phyloP scores from a whole-genome alignment of 2,329 filamentous ascomycete species.

The Scytalidium sp. region DNA sequence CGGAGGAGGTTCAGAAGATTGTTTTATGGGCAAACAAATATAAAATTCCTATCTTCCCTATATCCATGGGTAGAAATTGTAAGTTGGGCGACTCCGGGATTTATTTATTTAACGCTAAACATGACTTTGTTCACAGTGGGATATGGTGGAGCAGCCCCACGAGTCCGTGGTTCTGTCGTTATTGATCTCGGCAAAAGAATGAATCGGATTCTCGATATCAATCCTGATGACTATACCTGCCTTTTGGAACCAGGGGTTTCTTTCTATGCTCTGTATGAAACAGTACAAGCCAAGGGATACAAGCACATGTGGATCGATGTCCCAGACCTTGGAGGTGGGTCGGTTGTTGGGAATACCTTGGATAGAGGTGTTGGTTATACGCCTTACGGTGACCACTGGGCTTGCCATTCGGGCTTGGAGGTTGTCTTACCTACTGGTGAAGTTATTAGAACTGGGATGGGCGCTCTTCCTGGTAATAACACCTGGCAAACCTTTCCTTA shows the following conservation, averaged over 20 bases:
- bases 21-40: constrained; percentile 43
- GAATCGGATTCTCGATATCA: constrained; percentile 50
- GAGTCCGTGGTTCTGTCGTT: constrained; percentile 46
- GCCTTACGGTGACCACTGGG: constrained; percentile 42
- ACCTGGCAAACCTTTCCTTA: constrained; percentile 37
- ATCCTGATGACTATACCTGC: constrained; percentile 44
- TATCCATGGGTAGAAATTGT: constrained; percentile 43
- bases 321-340: constrained; percentile 38
- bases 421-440: constrained; percentile 42
- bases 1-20: constrained; percentile 43
- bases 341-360: constrained; percentile 42
- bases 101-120: background rate
- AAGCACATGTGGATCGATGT: constrained; percentile 38
- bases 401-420: constrained; percentile 39
- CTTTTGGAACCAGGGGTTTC: constrained; percentile 54
- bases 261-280: constrained; percentile 47
- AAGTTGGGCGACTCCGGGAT: background rate
- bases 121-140: constrained; percentile 31
- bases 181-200: constrained; percentile 50
- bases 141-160: constrained; percentile 51
- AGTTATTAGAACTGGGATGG: constrained; percentile 44
- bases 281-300: constrained; percentile 35
- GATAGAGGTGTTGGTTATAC: constrained; percentile 44
- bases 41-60: constrained; percentile 44
- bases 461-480: constrained; percentile 36